A percentile compares a stretch with the other conserved stretches of the same genome.
Conservation (phyloP, 2,329 filamentous ascomycete species). For the Colletotrichum sp. region DNA sequence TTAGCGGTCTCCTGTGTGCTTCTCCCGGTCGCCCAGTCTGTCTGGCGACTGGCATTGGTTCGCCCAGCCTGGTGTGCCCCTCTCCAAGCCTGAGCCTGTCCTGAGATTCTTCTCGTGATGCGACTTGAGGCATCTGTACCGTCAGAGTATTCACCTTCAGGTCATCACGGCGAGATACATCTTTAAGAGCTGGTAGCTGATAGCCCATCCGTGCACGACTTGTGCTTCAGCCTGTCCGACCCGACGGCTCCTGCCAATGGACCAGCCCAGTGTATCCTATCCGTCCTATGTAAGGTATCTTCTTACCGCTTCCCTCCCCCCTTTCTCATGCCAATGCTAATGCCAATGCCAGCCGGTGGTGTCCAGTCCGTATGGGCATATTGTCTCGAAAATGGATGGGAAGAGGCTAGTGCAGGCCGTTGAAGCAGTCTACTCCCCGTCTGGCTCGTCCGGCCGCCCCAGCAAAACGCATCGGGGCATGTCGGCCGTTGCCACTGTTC, state of each 20-base stretch:
- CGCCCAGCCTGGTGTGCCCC: neutral
- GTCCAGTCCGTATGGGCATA: neutral
- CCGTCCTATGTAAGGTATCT: neutral
- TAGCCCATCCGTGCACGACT: neutral
- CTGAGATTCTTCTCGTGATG: neutral
- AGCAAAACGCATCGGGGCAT: neutral
- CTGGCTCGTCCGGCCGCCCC: neutral
- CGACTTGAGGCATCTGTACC: neutral
- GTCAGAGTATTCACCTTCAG: neutral
- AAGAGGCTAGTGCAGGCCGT: neutral
- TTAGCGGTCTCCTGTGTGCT: conserved; percentile 1
- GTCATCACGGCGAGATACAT: neutral
- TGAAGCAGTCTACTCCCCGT: conserved; percentile 9
- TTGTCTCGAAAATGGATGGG: neutral
- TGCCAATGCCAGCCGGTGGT: neutral
- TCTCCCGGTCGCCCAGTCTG: neutral
- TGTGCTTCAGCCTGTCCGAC: neutral
- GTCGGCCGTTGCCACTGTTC: neutral
- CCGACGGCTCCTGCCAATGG: neutral
- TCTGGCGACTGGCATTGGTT: neutral
- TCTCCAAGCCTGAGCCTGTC: neutral
- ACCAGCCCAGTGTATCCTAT: neutral
- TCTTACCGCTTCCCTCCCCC: neutral
- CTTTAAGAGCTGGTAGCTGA: neutral
- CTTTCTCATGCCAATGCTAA: neutral